A percentile compares a stretch with the other conserved stretches of the same genome.
These are phyloP conservation scores for Nakaseomyces delphensis DNA, from an alignment of 1,139 yeast species.

Conservation along the genomic window DNA sequence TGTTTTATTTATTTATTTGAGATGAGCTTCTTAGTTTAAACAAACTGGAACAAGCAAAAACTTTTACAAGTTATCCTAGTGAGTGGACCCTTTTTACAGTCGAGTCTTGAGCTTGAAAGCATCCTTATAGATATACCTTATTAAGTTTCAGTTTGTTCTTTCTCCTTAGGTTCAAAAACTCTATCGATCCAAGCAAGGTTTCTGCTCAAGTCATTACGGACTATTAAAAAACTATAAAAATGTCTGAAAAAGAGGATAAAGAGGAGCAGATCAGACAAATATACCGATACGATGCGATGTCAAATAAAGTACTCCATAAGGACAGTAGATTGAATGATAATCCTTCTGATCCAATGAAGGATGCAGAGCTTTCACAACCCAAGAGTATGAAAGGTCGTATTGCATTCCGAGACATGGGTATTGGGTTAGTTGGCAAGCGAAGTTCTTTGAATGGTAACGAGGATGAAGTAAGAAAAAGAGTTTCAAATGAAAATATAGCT, in stretches of 20 bases:
- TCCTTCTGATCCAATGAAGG: conserved; percentile 34
- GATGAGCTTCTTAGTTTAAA: not conserved
- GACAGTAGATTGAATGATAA: conserved; percentile 42
- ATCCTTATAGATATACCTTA: too few relatives aligned
- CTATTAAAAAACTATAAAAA: too few relatives aligned
- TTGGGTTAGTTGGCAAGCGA: conserved; percentile 32
- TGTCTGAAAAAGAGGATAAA: not conserved
- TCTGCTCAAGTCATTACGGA: too few relatives aligned
- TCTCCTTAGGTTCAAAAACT: too few relatives aligned
- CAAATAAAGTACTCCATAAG: conserved; percentile 61
- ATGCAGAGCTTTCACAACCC: conserved; percentile 52
- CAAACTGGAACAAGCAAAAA: too few relatives aligned
- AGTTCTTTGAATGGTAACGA: conserved; percentile 14
- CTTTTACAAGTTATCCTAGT: too few relatives aligned
- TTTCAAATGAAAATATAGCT: conserved; percentile 20
- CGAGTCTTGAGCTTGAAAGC: too few relatives aligned
- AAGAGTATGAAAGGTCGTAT: conserved; percentile 62
- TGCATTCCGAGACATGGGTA: conserved; percentile 61
- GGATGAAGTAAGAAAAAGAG: conserved; percentile 11
- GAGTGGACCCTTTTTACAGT: too few relatives aligned
- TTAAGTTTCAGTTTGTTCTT: too few relatives aligned
- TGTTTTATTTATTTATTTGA: not conserved
- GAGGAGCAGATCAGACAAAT: conserved; percentile 28
- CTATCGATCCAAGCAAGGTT: too few relatives aligned
- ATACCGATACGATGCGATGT: conserved; percentile 58